Evolutionary conservation across 2,329 filamentous ascomycete species (phyloP).

Genomic region (Camillea tinctor): DNA sequence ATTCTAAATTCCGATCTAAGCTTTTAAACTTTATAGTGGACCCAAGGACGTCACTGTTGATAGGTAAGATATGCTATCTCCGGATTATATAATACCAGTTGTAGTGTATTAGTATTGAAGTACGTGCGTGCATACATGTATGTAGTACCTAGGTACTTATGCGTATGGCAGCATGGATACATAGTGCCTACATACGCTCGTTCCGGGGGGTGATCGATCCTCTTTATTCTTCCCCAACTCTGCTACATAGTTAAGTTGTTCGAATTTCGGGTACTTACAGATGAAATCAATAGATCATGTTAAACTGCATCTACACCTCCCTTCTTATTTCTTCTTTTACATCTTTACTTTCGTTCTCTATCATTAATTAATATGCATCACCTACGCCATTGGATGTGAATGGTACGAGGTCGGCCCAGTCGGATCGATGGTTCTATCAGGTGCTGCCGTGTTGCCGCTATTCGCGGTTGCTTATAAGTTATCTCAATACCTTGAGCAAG

Average conservation of each 20-base stretch:
- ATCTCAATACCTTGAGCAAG: background rate
- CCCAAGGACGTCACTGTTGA: background rate
- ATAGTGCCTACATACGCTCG: background rate
- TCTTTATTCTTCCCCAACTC: no score
- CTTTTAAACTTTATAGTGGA: background rate
- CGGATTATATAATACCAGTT: background rate
- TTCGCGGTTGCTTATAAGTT: background rate
- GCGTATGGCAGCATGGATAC: no score
- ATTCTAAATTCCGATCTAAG: slow-evolving; percentile 23
- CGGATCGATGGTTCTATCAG: background rate
- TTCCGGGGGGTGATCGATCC: no score
- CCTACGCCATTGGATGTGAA: no score
- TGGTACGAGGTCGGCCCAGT: background rate
- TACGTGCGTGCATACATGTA: background rate
- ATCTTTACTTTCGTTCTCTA: no score
- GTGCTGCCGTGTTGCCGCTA: background rate
- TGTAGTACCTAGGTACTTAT: no score
- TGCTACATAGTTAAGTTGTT: background rate
- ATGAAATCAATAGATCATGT: background rate
- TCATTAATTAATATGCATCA: no score
- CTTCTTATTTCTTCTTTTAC: background rate
- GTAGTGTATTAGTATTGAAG: background rate
- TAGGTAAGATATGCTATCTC: background rate
- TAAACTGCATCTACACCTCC: background rate
- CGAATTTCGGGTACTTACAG: background rate